Base-by-base conservation (phyloP, 495 filamentous ascomycete species). In the Neurospora hispaniola region DNA sequence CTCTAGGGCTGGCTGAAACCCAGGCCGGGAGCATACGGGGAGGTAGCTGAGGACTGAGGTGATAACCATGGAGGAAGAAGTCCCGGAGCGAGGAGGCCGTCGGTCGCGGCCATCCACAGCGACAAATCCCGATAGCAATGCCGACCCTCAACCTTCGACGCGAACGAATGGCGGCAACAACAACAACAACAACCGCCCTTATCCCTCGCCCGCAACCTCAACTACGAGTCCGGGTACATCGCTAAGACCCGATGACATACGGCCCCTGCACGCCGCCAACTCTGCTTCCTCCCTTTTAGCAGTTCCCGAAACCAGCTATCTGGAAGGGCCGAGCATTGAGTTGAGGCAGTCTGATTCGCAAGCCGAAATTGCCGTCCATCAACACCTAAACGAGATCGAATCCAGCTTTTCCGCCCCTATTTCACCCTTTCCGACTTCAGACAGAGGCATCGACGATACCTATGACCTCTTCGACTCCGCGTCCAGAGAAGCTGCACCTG, bases 321-420 rank as follows among this genome's bases (percentile, higher is more conserved):
- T 84, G 75, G 84, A 85, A 31, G 80, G 81, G 40, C 80, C 82
- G 5, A 81, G 79, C 35, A n/a, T 84, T 59, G 80, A 85, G 16
- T 74, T 79, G 59, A 77, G 72, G 73, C 79, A 73, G 42, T 76
- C 79, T 68, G 84, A 86, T 66, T 83, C 85, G 4, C 73, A 85
- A 42, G 82, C 83, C 71, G 85, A 86, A 68, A 80, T 81, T n/a
- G 80, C 80, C 42, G 81, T 85, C 16, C 81, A 81, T 41, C 81
- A 82, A 71, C 91, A 92, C 79, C 78, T 97, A 72, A 90, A 92
- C 83, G 94, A 97, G 78, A 88, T 96, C 73, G 94, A 97, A 79
- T 96, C 93, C 9, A 96, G 92, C 77, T 96, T 97, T 75, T 70
- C 94, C 46, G 85, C 86, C 38, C 86, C 87, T 66, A 75, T 84